A percentile compares a stretch with the other conserved stretches of the same genome.
These are phyloP conservation scores for Periconia macrospinosa DNA, from an alignment of 2,329 filamentous ascomycete genomes.

Conservation along the genomic window DNA sequence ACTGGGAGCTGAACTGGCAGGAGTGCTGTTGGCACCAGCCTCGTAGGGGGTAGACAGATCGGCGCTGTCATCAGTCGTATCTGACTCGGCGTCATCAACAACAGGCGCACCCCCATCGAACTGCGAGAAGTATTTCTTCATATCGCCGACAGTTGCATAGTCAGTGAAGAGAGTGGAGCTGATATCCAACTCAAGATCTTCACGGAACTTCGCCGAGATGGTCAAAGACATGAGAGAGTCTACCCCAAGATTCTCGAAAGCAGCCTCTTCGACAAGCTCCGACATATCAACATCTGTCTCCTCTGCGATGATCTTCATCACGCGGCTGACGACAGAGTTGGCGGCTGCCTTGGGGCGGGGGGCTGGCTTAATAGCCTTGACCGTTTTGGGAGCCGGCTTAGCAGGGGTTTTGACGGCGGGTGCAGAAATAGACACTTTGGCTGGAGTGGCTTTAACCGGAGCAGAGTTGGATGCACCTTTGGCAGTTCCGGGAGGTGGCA, in stretches of 20 bases:
- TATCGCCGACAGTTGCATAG: constrained; percentile 60
- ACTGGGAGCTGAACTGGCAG: constrained; percentile 53
- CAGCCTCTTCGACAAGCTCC: constrained; percentile 62
- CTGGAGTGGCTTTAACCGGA: constrained; percentile 36
- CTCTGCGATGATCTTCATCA: constrained; percentile 68
- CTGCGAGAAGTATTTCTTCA: constrained; percentile 60
- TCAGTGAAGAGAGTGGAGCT: constrained; percentile 63
- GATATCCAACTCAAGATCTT: constrained; percentile 62
- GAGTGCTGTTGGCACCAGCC: constrained; percentile 47
- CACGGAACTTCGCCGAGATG: constrained; percentile 63
- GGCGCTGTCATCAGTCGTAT: constrained; percentile 41
- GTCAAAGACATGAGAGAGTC: constrained; percentile 64
- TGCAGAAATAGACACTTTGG: constrained; percentile 41
- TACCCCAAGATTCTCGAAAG: constrained; percentile 64
- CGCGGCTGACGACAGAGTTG: constrained; percentile 53
- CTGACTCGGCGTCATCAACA: constrained; percentile 46
- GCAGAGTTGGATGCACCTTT: constrained; percentile 33
- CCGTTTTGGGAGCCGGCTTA: constrained; percentile 57
- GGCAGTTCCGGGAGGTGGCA: constrained; percentile 60
- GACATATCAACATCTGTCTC: constrained; percentile 63
- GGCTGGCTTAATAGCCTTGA: constrained; percentile 39
- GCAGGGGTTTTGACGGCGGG: constrained; percentile 42
- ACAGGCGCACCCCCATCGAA: constrained; percentile 46
- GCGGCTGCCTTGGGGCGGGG: constrained; percentile 46
- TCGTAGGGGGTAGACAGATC: constrained; percentile 48